Percentiles rank a stretch among this genome's conserved stretches.
Conservation (phyloP, 345 rosid species). For the Salix suchowensis region DNA sequence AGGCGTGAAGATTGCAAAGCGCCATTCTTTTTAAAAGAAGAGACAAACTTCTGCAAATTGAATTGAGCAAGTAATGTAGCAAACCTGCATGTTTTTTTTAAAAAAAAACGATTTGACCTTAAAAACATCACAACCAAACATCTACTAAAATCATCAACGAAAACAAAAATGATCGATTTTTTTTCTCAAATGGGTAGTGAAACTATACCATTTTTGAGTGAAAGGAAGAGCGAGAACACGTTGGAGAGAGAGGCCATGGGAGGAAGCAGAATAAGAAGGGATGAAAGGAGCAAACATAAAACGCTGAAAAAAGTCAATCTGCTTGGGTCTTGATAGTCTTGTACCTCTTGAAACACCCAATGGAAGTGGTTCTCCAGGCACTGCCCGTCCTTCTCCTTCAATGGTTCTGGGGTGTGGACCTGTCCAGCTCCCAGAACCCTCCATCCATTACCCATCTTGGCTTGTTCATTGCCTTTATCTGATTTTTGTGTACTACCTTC, state of each 20-base stretch:
- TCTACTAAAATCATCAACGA: background rate
- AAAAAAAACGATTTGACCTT: background rate
- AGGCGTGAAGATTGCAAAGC: conserved; percentile 31
- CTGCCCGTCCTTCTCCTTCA: conserved; percentile 66
- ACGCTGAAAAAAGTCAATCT: conserved; percentile 80
- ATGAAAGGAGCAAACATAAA: conserved; percentile 71
- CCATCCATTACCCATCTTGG: conserved; percentile 80
- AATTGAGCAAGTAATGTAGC: conserved; percentile 68
- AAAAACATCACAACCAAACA: background rate
- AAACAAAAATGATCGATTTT: background rate
- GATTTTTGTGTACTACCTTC: too few species aligned
- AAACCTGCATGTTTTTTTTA: conserved; percentile 42
- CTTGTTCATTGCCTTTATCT: conserved; percentile 48
- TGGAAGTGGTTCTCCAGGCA: conserved; percentile 60
- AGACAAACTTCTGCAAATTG: conserved; percentile 60
- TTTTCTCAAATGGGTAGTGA: background rate
- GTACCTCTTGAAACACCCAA: conserved; percentile 76
- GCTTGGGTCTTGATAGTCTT: conserved; percentile 65
- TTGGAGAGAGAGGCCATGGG: conserved; percentile 49
- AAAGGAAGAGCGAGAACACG: conserved; percentile 55
- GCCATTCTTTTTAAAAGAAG: conserved; percentile 35
- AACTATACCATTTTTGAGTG: background rate
- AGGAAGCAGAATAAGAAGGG: conserved; percentile 53
- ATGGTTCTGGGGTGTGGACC: conserved; percentile 69
- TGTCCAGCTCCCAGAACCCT: conserved; percentile 75